These are phyloP conservation scores for Zhuliangozyma blackwelliae DNA, from an alignment of 1,139 yeast species.

Conservation along the genomic window DNA sequence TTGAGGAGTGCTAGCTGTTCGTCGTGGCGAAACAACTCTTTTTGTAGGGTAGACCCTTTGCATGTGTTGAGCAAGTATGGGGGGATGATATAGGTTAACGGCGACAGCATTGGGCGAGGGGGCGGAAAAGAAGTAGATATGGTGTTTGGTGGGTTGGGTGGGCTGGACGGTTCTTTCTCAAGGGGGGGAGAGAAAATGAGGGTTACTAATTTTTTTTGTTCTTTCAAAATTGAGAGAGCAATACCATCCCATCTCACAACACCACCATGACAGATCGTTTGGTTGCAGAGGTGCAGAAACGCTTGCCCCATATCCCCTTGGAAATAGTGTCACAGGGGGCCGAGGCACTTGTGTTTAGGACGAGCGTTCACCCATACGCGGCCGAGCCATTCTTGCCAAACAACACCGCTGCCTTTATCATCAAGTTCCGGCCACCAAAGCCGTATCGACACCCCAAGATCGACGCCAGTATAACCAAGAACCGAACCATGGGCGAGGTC, in stretches of 20 bases:
- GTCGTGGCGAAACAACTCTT: conserved; percentile 19
- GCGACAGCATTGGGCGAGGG: not conserved
- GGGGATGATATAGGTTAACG: conserved; percentile 34
- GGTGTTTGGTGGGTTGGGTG: not conserved
- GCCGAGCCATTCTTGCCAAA: conserved; percentile 20
- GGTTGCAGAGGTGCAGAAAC: conserved; percentile 35
- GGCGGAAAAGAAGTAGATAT: not conserved
- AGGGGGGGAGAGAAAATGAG: not conserved
- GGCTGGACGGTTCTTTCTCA: not conserved
- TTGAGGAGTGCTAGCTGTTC: conserved; percentile 26
- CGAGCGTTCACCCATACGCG: conserved; percentile 66
- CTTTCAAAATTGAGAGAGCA: no score
- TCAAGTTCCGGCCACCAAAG: conserved; percentile 86
- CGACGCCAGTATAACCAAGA: conserved; percentile 71
- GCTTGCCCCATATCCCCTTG: conserved; percentile 47
- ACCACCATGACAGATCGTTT: conserved; percentile 39
- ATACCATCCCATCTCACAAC: not conserved
- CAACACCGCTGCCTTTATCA: conserved; percentile 42
- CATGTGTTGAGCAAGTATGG: conserved; percentile 41
- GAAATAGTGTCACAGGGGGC: conserved; percentile 85
- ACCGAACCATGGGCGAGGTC: conserved; percentile 81
- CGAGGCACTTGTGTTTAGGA: conserved; percentile 76
- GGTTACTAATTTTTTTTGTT: no score
- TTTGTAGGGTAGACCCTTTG: conserved; percentile 31
- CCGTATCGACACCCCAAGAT: conserved; percentile 83